Evolutionary conservation across 2,329 filamentous ascomycete genomes (phyloP).

Genomic region (Aureobasidium mangrovei): DNA sequence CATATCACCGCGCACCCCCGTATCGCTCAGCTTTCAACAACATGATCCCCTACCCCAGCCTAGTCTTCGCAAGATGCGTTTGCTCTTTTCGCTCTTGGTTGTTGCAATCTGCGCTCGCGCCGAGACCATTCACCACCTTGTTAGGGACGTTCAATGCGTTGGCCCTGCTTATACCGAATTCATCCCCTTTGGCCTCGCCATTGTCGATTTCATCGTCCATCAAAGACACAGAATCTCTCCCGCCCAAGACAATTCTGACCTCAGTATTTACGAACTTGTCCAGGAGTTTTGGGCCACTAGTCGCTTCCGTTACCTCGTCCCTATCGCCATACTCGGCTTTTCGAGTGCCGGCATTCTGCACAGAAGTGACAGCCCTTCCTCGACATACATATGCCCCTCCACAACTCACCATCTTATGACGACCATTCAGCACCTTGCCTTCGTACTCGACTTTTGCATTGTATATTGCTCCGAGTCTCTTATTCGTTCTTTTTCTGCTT

Average conservation of each 20-base stretch:
- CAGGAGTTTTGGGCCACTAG: slow-evolving; percentile 26
- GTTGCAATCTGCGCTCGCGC: slow-evolving; percentile 25
- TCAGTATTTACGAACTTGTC: slow-evolving; percentile 26
- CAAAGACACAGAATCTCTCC: slow-evolving; percentile 15
- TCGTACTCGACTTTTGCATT: slow-evolving; percentile 35
- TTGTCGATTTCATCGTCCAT: slow-evolving; percentile 21
- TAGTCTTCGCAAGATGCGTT: slow-evolving; percentile 22
- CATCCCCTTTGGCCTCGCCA: slow-evolving; percentile 24
- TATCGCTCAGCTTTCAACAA: slow-evolving; percentile 3
- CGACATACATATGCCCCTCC: slow-evolving; percentile 43
- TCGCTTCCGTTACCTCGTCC: slow-evolving; percentile 31
- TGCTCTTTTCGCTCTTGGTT: slow-evolving; percentile 23
- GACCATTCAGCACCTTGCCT: slow-evolving; percentile 30
- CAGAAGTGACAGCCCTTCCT: slow-evolving; percentile 30
- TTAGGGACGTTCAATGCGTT: slow-evolving; percentile 37
- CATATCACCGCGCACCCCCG: background rate
- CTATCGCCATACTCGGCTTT: slow-evolving; percentile 30
- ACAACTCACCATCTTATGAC: slow-evolving; percentile 29
- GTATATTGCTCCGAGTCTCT: slow-evolving; percentile 25
- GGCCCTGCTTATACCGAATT: slow-evolving; percentile 18
- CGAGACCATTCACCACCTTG: slow-evolving; percentile 34
- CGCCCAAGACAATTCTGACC: slow-evolving; percentile 18
- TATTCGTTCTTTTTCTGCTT: background rate
- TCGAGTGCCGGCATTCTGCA: slow-evolving; percentile 31
- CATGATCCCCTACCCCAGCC: slow-evolving; percentile 19